Percentiles rank a stretch among this genome's conserved stretches.
Evolutionary conservation across 208 protist species (phyloP).

Genomic region (Zelonia costaricensis): DNA sequence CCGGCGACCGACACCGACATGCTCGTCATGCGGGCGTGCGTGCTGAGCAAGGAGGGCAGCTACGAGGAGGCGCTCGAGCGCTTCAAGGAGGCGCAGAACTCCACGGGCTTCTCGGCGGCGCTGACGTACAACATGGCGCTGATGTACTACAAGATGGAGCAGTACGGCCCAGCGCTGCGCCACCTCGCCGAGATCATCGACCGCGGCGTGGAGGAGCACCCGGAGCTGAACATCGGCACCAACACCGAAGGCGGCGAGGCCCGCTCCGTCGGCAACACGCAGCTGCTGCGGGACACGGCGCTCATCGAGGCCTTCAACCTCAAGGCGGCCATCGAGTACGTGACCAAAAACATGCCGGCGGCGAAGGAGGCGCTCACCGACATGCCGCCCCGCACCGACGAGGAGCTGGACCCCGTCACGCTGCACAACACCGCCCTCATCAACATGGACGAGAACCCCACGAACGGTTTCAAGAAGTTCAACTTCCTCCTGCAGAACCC

Average conservation of each 20-base stretch:
- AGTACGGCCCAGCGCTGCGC: slow-evolving; percentile 94
- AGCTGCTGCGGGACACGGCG: slow-evolving; percentile 94
- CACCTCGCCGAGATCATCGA: slow-evolving; percentile 97
- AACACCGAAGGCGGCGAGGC: slow-evolving; percentile 94
- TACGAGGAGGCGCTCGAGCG: slow-evolving; percentile 93
- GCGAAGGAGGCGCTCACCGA: slow-evolving; percentile 96
- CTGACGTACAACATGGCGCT: slow-evolving; percentile 97
- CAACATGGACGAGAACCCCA: slow-evolving; percentile 96
- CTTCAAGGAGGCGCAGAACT: slow-evolving; percentile 93
- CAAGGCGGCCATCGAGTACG: slow-evolving; percentile 97
- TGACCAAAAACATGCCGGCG: slow-evolving; percentile 87
- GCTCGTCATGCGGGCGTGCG: slow-evolving; percentile 88
- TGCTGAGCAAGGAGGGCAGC: slow-evolving; percentile 91
- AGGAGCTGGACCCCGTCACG: slow-evolving; percentile 97
- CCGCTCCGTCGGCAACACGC: slow-evolving; percentile 95
- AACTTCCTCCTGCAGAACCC: slow-evolving; percentile 96
- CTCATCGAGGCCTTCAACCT: slow-evolving; percentile 98
- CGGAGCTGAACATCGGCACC: slow-evolving; percentile 93
- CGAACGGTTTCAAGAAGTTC: slow-evolving; percentile 95
- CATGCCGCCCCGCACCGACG: slow-evolving; percentile 96
- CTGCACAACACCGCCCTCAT: slow-evolving; percentile 98
- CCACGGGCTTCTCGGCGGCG: slow-evolving; percentile 88
- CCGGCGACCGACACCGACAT: slow-evolving; percentile 85
- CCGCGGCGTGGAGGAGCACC: slow-evolving; percentile 94
- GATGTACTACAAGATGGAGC: slow-evolving; percentile 95